Evolutionary conservation across 805 yeast species (phyloP).

Genomic region (Maudiozyma bulderi): DNA sequence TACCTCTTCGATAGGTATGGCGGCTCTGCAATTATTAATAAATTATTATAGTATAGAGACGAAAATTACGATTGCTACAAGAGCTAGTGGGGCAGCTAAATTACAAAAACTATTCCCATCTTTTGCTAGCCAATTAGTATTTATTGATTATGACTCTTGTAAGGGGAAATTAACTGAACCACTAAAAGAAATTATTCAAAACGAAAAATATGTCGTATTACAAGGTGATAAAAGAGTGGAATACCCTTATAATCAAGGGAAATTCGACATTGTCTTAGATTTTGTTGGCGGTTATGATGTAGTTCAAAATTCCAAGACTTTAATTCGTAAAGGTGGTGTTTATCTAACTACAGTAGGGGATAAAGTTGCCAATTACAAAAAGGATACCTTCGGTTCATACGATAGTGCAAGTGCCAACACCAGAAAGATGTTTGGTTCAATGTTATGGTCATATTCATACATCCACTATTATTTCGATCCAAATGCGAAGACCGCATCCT

Average conservation of each 20-base stretch:
- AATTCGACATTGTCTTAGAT: conserved; percentile 61
- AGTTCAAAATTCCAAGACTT: conserved; percentile 33
- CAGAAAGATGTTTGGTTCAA: conserved; percentile 29
- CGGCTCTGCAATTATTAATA: conserved; percentile 51
- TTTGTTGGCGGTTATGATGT: conserved; percentile 59
- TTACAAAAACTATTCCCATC: conserved; percentile 34
- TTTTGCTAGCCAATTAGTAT: conserved; percentile 32
- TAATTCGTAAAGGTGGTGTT: conserved; percentile 40
- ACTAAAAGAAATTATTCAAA: conserved; percentile 18
- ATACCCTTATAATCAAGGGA: conserved; percentile 30
- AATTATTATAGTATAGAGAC: conserved; percentile 37
- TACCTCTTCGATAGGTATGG: conserved; percentile 63
- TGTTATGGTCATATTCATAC: conserved; percentile 32
- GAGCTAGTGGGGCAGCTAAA: conserved; percentile 40
- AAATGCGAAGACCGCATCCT: conserved; percentile 19
- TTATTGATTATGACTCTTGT: conserved; percentile 25
- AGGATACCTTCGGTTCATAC: conserved; percentile 31
- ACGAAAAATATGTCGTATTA: conserved; percentile 29
- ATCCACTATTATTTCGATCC: conserved; percentile 30
- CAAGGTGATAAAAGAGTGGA: conserved; percentile 23
- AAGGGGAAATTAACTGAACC: conserved; percentile 28
- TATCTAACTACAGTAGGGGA: conserved; percentile 62
- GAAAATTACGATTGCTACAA: conserved; percentile 48
- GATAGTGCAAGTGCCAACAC: conserved; percentile 29
- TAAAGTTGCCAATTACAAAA: conserved; percentile 32